Percentiles rank a stretch among this genome's conserved stretches.
phyloP scores from a whole-genome alignment of 2,329 filamentous ascomycete genomes.

The Fusarium chaquense region DNA sequence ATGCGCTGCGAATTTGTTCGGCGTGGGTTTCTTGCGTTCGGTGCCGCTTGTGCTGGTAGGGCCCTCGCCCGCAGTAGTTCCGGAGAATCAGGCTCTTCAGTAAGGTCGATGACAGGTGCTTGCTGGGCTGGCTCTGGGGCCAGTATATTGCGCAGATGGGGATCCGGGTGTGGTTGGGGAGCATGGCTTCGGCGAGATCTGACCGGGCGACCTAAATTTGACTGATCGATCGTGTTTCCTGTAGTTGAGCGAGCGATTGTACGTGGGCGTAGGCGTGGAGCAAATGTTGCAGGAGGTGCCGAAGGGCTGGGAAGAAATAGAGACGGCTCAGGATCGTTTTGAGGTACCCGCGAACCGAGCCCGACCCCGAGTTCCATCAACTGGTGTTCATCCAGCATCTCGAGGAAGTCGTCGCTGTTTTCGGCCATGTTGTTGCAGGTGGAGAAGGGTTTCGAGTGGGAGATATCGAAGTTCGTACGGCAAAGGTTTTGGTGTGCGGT shows the following conservation, averaged over 20 bases:
- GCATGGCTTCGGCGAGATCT: slow-evolving; percentile 1
- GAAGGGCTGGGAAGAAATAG: slow-evolving; percentile 38
- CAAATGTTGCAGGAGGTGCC: slow-evolving; percentile 24
- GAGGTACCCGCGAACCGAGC: slow-evolving; percentile 1
- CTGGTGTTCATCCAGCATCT: slow-evolving; percentile 40
- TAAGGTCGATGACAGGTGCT: slow-evolving; percentile 62
- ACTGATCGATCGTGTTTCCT: not conserved
- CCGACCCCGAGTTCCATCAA: slow-evolving; percentile 33
- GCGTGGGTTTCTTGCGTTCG: slow-evolving; percentile 53
- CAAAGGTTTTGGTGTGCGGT: not conserved
- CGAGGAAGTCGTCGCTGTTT: slow-evolving; percentile 35
- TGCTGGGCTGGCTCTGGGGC: slow-evolving; percentile 21
- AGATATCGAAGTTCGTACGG: not conserved
- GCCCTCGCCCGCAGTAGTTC: slow-evolving; percentile 52
- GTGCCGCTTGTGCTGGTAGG: slow-evolving; percentile 25
- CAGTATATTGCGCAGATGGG: slow-evolving; percentile 14
- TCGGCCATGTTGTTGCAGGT: slow-evolving; percentile 32
- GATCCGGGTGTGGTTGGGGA: slow-evolving; percentile 1
- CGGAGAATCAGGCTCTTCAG: slow-evolving; percentile 63
- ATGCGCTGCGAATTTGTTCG: slow-evolving; percentile 57
- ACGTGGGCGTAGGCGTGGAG: not conserved
- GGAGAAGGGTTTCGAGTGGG: not conserved
- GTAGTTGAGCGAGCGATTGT: not conserved
- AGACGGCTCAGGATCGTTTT: slow-evolving; percentile 6
- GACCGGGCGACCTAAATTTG: not conserved